Percentiles rank a stretch among this genome's conserved stretches.
Evolutionary conservation across 495 filamentous ascomycete genomes (phyloP).

Genomic region (Penicillium angulare): DNA sequence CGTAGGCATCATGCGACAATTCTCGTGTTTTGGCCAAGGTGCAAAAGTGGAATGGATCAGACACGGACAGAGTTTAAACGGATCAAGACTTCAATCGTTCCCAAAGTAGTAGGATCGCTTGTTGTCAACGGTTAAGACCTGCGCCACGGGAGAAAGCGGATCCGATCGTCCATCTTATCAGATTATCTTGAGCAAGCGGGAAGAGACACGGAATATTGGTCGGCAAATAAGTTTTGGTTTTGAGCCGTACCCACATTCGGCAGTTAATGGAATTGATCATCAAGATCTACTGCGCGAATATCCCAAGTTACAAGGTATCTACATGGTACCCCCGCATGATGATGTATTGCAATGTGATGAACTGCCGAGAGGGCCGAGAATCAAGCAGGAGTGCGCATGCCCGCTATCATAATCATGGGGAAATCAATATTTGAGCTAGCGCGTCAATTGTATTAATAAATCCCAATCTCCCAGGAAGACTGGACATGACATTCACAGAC

Average conservation of each 20-base stretch:
- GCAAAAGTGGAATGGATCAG: not conserved
- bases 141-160: slow-evolving; percentile 5
- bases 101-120: not conserved
- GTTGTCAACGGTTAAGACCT: slow-evolving; percentile 3
- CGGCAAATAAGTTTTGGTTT: not conserved
- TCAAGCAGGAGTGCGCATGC: not conserved
- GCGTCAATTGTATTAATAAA: not conserved
- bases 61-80: not conserved
- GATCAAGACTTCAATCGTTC: slow-evolving; percentile 2
- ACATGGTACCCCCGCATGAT: slow-evolving; percentile 1
- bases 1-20: no score
- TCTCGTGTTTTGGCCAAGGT: not conserved
- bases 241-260: slow-evolving; percentile 6
- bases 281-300: slow-evolving; percentile 2
- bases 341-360: slow-evolving; percentile 1
- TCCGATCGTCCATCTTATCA: slow-evolving; percentile 17
- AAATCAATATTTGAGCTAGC: not conserved
- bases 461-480: not conserved
- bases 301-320: not conserved
- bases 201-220: not conserved
- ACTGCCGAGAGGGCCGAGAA: not conserved
- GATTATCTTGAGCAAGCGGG: slow-evolving; percentile 7
- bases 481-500: not conserved
- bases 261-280: not conserved
- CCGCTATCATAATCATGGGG: not conserved